phyloP scores from a whole-genome alignment of 2,329 filamentous ascomycete genomes.

The Pseudogymnoascus sp. region DNA sequence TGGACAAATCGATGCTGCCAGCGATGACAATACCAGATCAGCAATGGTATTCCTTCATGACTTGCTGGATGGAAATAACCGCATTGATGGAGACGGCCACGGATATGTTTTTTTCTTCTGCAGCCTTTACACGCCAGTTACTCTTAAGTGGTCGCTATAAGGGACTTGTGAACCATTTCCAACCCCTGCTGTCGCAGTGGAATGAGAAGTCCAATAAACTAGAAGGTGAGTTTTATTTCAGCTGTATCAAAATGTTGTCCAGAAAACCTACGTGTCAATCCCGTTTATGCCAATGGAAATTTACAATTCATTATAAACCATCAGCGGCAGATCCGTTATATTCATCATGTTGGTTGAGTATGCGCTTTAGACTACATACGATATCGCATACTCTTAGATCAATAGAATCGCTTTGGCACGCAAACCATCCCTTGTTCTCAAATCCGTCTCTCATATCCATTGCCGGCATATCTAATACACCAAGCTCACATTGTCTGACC shows the following conservation, averaged over 20 bases:
- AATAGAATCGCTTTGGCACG: neutral
- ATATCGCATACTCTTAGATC: neutral
- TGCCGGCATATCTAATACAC: constrained; percentile 19
- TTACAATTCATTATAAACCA: neutral
- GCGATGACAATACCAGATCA: constrained; percentile 26
- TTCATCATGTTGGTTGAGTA: neutral
- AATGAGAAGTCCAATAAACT: constrained; percentile 26
- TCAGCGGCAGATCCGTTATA: neutral
- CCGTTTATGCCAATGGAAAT: constrained; percentile 18
- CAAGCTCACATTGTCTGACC: neutral
- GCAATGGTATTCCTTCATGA: constrained; percentile 43
- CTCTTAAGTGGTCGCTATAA: constrained; percentile 41
- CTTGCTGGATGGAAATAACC: constrained; percentile 40
- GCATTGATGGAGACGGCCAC: constrained; percentile 42
- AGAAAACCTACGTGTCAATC: constrained; percentile 23
- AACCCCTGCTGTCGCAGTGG: constrained; percentile 33
- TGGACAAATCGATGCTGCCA: constrained; percentile 29
- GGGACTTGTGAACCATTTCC: constrained; percentile 38
- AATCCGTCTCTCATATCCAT: neutral
- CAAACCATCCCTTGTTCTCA: neutral
- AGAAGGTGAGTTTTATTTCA: constrained; percentile 2
- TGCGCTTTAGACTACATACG: neutral
- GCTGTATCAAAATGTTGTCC: neutral
- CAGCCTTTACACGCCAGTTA: constrained; percentile 31
- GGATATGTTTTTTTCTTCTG: constrained; percentile 43